Percentiles rank a stretch among this genome's conserved stretches.
phyloP scores from a whole-genome alignment of 306 rosid genomes.

The Gastrolobium villosum region DNA sequence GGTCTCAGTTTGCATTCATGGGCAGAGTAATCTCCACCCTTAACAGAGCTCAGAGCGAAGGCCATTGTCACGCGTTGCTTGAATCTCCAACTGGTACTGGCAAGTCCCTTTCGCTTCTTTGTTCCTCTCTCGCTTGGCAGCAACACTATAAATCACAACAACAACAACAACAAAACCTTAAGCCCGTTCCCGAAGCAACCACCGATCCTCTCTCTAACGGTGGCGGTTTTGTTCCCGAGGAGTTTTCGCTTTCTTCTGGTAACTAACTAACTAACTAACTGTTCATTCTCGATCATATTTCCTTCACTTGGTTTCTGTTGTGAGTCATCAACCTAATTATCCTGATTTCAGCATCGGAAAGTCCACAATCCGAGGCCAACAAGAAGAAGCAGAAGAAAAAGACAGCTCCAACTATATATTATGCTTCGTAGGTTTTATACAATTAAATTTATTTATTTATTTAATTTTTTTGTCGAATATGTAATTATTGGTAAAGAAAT shows the following conservation, averaged over 20 bases:
- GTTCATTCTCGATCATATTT: background rate
- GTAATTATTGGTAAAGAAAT: background rate
- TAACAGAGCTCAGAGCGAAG: conserved; percentile 80
- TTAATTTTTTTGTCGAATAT: background rate
- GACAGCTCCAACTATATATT: conserved; percentile 75
- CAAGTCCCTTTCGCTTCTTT: conserved; percentile 92
- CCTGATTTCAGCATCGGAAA: conserved; percentile 52
- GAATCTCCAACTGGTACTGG: conserved; percentile 98
- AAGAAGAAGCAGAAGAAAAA: conserved; percentile 70
- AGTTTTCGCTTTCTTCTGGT: conserved; percentile 55
- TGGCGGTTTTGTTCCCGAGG: conserved; percentile 85
- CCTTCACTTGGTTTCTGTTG: background rate
- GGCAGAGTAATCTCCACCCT: conserved; percentile 91
- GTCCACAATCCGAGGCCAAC: conserved; percentile 51
- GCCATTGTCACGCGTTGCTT: conserved; percentile 91
- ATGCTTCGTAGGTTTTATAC: conserved; percentile 76
- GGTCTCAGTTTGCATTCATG: conserved; percentile 90
- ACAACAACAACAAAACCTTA: conserved; percentile 54
- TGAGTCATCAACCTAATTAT: background rate
- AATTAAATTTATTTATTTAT: background rate
- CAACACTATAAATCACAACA: conserved; percentile 57
- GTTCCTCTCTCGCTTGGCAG: conserved; percentile 96
- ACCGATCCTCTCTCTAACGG: conserved; percentile 77
- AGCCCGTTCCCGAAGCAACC: conserved; percentile 67
- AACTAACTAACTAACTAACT: background rate